Percentiles rank a stretch among this genome's conserved stretches.
These are phyloP conservation scores for Pistacia vera DNA, from an alignment of 345 rosid genomes.

Conservation along the genomic window DNA sequence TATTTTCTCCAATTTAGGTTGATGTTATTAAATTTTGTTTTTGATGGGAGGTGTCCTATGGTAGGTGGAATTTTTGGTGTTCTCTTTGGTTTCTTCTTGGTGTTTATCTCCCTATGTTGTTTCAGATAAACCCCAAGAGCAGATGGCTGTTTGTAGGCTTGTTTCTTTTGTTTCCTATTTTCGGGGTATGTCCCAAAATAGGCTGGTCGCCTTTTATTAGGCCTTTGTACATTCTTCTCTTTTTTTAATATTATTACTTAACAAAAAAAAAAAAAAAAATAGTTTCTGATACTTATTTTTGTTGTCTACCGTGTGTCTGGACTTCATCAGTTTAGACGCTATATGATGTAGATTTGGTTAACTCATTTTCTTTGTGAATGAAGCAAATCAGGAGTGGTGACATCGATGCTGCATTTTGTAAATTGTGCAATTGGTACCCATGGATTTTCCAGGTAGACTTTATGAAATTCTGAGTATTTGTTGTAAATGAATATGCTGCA, in stretches of 20 bases:
- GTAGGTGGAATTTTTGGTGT: too few relatives aligned
- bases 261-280: too few relatives aligned
- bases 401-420: constrained; percentile 64
- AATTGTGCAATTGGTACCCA: constrained; percentile 83
- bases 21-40: neutral
- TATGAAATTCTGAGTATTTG: neutral
- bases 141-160: too few relatives aligned
- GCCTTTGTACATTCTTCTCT: too few relatives aligned
- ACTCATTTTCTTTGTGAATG: constrained; percentile 25
- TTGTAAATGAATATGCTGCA: constrained; percentile 1
- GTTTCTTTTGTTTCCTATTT: too few relatives aligned
- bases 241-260: too few relatives aligned
- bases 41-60: too few relatives aligned
- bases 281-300: neutral
- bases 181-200: too few relatives aligned
- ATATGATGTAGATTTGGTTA: constrained; percentile 17
- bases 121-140: too few relatives aligned
- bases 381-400: constrained; percentile 87
- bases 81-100: too few relatives aligned
- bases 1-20: neutral
- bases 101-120: too few relatives aligned
- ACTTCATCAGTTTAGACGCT: neutral
- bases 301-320: neutral
- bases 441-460: constrained; percentile 73
- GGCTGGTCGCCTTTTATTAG: too few relatives aligned